Evolutionary conservation across 75 land plant species (phyloP).

Genomic region (Pseudotsuga menziesii): DNA sequence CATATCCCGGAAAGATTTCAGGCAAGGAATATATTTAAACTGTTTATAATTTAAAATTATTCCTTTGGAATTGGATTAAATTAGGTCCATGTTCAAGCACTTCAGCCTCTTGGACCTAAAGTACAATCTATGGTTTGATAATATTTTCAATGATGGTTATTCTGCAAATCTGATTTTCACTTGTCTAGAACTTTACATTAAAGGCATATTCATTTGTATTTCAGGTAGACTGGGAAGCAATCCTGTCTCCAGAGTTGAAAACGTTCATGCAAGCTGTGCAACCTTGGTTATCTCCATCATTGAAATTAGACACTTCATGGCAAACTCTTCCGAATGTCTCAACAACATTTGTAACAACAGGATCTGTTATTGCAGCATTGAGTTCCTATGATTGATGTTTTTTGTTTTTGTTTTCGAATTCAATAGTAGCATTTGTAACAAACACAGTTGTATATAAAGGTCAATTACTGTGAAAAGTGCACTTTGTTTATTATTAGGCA

Average conservation of each 20-base stretch:
- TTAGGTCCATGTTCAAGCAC: background rate
- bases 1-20: constrained; percentile 73
- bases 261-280: constrained; percentile 47
- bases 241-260: constrained; percentile 47
- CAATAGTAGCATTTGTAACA: too few relatives aligned
- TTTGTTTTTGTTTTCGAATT: too few relatives aligned
- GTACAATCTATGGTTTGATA: too few relatives aligned
- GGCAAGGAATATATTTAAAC: constrained; percentile 10
- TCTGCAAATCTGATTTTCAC: background rate
- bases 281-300: constrained; percentile 72
- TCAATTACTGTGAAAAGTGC: too few relatives aligned
- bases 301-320: constrained; percentile 59
- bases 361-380: constrained; percentile 78
- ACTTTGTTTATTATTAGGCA: too few relatives aligned
- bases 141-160: too few relatives aligned
- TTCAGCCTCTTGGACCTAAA: too few relatives aligned
- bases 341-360: constrained; percentile 64
- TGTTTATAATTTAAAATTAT: background rate
- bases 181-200: background rate
- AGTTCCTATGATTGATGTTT: constrained; percentile 37
- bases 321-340: constrained; percentile 78
- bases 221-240: constrained; percentile 96
- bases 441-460: too few relatives aligned
- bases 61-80: background rate
- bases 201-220: background rate